Evolutionary conservation across 1,284 basidiomycete species (phyloP).

Genomic region (Ustilago loliicola): DNA sequence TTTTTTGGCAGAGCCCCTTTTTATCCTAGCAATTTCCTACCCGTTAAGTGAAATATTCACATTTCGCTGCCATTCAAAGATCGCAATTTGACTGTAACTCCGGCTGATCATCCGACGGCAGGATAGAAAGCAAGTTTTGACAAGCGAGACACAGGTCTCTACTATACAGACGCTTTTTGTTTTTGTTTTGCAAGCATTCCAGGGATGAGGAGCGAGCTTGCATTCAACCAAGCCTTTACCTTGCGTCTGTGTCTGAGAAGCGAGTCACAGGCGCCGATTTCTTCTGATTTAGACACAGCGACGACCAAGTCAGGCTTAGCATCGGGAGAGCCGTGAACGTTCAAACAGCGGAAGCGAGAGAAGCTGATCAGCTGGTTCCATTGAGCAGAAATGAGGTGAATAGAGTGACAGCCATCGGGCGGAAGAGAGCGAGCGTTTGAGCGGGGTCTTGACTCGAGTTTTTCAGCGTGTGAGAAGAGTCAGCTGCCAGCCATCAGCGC

Average conservation of each 20-base stretch:
- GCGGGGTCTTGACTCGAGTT: background rate
- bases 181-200: slow-evolving; percentile 1
- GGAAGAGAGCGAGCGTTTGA: background rate
- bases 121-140: background rate
- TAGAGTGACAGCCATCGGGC: no score
- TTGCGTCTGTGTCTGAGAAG: background rate
- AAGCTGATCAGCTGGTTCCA: background rate
- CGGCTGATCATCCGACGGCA: background rate
- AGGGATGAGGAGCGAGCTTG: background rate
- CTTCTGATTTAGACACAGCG: no score
- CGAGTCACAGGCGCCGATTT: background rate
- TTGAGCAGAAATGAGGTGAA: background rate
- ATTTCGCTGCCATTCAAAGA: no score
- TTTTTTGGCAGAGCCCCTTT: no score
- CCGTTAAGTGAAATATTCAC: no score
- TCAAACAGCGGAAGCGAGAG: background rate
- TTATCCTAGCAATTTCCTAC: no score
- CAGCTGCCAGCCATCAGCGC: background rate
- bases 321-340: no score
- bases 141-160: background rate
- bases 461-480: background rate
- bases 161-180: background rate
- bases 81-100: no score
- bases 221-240: no score
- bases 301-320: no score